These are phyloP conservation scores for Apiospora hydei DNA, from an alignment of 2,329 filamentous ascomycete genomes.

Conservation along the genomic window DNA sequence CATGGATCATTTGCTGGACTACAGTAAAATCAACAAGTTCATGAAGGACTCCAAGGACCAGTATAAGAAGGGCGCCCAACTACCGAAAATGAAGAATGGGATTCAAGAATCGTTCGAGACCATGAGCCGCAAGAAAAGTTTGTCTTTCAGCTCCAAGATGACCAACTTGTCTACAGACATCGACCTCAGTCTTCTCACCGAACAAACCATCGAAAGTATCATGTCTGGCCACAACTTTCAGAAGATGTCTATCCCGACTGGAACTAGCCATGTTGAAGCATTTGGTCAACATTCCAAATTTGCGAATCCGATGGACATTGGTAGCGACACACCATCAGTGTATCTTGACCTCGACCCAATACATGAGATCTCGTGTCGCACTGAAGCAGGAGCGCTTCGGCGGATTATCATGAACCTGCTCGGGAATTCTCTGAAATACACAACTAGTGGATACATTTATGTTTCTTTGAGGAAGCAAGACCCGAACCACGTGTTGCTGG, in stretches of 20 bases:
- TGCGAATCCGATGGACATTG: background rate
- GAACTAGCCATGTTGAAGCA: background rate
- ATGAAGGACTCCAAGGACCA: constrained; percentile 35
- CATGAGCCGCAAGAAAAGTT: constrained; percentile 25
- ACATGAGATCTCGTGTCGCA: constrained; percentile 47
- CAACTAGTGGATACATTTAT: constrained; percentile 39
- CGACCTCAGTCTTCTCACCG: constrained; percentile 49
- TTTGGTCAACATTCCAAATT: constrained; percentile 8
- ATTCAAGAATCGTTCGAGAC: constrained; percentile 14
- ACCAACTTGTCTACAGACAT: constrained; percentile 38
- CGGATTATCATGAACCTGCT: constrained; percentile 69
- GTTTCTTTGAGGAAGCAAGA: constrained; percentile 19
- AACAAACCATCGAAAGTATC: constrained; percentile 57
- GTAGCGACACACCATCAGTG: constrained; percentile 45
- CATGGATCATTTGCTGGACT: constrained; percentile 60
- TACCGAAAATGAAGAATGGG: constrained; percentile 16
- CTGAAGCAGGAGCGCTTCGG: constrained; percentile 56
- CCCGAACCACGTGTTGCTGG: constrained; percentile 3
- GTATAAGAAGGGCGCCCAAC: constrained; percentile 28
- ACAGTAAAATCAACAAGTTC: constrained; percentile 60
- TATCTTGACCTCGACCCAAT: constrained; percentile 56
- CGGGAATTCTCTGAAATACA: constrained; percentile 69
- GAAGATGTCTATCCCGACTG: constrained; percentile 42
- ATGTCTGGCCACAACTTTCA: constrained; percentile 51
- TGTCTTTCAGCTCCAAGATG: constrained; percentile 34